Percentiles rank a stretch among this genome's conserved stretches.
phyloP scores from a whole-genome alignment of 202 grass and related monocot species.

The Schoenoplectus tabernaemontani region DNA sequence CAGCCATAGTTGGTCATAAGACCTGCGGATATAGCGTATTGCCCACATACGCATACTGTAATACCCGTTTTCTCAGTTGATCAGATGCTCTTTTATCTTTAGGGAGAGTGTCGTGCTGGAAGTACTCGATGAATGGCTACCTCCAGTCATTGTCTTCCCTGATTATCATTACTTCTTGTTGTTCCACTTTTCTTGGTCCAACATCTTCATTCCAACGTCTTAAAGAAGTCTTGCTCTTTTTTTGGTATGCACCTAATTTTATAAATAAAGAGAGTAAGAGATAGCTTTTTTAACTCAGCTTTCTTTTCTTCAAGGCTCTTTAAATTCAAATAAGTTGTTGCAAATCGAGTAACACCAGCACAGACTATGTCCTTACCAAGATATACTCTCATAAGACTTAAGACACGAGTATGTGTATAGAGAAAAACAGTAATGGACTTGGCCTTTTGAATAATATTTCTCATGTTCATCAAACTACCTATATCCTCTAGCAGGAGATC shows the following conservation, averaged over 20 bases:
- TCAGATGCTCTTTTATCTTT: too few species aligned
- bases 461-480: not conserved
- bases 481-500: too few species aligned
- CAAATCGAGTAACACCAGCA: not conserved
- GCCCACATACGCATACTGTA: too few species aligned
- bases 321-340: not conserved
- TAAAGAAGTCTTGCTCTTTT: not conserved
- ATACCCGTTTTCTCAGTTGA: too few species aligned
- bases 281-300: not conserved
- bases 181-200: too few species aligned
- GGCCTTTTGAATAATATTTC: not conserved
- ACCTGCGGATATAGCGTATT: too few species aligned
- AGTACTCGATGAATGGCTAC: too few species aligned
- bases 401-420: not conserved
- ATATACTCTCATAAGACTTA: not conserved
- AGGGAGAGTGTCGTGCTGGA: too few species aligned
- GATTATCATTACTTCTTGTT: too few species aligned
- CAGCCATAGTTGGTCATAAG: too few species aligned
- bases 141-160: too few species aligned
- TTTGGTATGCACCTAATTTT: not conserved
- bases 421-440: not conserved
- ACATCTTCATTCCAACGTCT: too few species aligned
- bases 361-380: not conserved
- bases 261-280: not conserved
- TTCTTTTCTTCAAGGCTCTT: not conserved